These are phyloP conservation scores for Striga asiatica DNA, from an alignment of 257 asterid genomes.

Conservation along the genomic window DNA sequence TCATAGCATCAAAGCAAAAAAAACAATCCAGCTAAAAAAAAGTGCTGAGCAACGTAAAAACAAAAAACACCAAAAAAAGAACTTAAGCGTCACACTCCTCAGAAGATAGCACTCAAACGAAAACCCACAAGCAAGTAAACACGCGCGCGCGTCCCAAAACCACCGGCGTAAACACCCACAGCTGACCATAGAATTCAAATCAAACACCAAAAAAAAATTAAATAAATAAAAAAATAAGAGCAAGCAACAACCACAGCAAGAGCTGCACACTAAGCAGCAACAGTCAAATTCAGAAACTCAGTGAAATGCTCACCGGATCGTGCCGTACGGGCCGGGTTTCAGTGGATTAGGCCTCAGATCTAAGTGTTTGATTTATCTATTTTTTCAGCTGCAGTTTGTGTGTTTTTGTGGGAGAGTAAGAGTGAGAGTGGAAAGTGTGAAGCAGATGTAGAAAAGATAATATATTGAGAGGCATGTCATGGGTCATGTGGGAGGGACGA, in stretches of 20 bases:
- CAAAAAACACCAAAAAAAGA: constrained; percentile 12
- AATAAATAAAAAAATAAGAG: not conserved
- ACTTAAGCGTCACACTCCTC: not conserved
- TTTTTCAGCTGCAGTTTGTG: constrained; percentile 14
- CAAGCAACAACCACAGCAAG: not conserved
- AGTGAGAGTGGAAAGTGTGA: constrained; percentile 18
- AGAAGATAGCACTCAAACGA: not conserved
- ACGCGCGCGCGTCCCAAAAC: not conserved
- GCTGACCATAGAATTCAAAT: not conserved
- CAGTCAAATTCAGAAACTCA: constrained; percentile 10
- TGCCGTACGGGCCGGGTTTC: constrained; percentile 9
- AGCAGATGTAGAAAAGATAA: not conserved
- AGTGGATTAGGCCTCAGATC: constrained; percentile 32
- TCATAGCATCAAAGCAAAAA: not conserved
- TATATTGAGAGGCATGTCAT: not conserved
- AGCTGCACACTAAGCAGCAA: not conserved
- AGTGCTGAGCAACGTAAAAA: too few relatives aligned
- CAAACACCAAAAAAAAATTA: not conserved
- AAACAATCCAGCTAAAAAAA: constrained; percentile 6
- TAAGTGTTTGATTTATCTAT: constrained; percentile 7
- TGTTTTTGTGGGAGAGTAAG: constrained; percentile 1
- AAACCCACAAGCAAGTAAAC: constrained; percentile 4
- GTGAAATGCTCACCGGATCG: constrained; percentile 32
- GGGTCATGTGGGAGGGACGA: constrained; percentile 2
- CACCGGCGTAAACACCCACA: not conserved